A percentile compares a stretch with the other conserved stretches of the same genome.
These are phyloP conservation scores for Vaccinium macrocarpon DNA, from an alignment of 148 eudicot species.

Conservation along the genomic window DNA sequence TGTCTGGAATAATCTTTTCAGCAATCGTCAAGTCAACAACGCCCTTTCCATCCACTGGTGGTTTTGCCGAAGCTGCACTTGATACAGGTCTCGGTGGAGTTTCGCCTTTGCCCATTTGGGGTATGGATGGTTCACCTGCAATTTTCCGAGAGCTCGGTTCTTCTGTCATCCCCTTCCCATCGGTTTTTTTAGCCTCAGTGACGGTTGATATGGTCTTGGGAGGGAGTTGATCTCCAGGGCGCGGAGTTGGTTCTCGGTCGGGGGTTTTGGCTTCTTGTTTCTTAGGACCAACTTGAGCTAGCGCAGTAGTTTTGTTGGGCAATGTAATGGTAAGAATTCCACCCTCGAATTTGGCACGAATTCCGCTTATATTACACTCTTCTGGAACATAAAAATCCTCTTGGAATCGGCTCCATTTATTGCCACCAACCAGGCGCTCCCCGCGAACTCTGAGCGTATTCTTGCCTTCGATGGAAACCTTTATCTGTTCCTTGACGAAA, in stretches of 20 bases:
- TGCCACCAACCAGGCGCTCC: constrained; percentile 41
- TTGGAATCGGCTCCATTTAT: constrained; percentile 54
- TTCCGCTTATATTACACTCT: constrained; percentile 35
- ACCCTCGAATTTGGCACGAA: constrained; percentile 57
- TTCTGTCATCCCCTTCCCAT: background rate
- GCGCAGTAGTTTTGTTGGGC: constrained; percentile 29
- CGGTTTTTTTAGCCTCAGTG: background rate
- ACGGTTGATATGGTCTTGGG: background rate
- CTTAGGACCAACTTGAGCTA: background rate
- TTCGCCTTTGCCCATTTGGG: background rate
- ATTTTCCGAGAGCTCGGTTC: background rate
- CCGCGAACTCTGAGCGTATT: constrained; percentile 49
- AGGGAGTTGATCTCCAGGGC: background rate
- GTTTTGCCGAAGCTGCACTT: background rate
- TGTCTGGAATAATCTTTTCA: background rate
- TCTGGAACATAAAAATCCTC: constrained; percentile 50
- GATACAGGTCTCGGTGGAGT: background rate
- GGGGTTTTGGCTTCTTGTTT: background rate
- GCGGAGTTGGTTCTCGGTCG: background rate
- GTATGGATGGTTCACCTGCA: background rate
- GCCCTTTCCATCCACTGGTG: background rate
- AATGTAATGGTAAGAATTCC: constrained; percentile 49
- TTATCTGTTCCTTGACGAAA: constrained; percentile 53
- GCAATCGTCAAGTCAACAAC: background rate
- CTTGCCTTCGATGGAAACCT: constrained; percentile 49